A percentile compares a stretch with the other conserved stretches of the same genome.
Conservation (phyloP, 129 eudicot species). For the Helichrysum umbraculigerum region DNA sequence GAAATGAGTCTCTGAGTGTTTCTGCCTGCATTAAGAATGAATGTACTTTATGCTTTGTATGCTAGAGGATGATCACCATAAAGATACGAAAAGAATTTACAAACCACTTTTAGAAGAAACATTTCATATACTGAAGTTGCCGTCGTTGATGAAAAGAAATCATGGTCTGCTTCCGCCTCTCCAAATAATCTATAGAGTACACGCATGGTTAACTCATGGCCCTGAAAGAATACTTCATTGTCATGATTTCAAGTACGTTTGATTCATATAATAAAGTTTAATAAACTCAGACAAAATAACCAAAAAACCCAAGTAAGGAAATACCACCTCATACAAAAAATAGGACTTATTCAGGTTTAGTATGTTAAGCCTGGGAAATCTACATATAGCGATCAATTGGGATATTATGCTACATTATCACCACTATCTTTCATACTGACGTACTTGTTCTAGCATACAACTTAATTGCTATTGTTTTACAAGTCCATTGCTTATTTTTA, state of each 20-base stretch:
- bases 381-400: neutral
- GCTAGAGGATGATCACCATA: conserved; percentile 8
- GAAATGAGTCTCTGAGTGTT: conserved; percentile 88
- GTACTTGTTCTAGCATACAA: conserved; percentile 11
- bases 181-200: conserved; percentile 91
- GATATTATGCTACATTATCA: conserved; percentile 5
- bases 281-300: neutral
- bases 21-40: conserved; percentile 64
- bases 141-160: conserved; percentile 84
- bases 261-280: neutral
- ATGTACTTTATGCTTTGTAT: neutral
- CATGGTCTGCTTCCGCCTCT: conserved; percentile 92
- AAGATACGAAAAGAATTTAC: conserved; percentile 21
- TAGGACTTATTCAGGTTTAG: neutral
- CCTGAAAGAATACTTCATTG: conserved; percentile 49
- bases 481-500: neutral
- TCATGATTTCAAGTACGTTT: neutral
- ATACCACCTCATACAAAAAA: neutral
- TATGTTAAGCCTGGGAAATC: conserved; percentile 8
- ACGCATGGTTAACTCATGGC: conserved; percentile 95
- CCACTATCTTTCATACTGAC: neutral
- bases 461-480: neutral
- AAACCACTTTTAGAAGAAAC: conserved; percentile 93
- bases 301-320: neutral
- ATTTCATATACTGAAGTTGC: conserved; percentile 89